Conservation (phyloP, 1,284 basidiomycete genomes). For the Porphyrellus sp. region DNA sequence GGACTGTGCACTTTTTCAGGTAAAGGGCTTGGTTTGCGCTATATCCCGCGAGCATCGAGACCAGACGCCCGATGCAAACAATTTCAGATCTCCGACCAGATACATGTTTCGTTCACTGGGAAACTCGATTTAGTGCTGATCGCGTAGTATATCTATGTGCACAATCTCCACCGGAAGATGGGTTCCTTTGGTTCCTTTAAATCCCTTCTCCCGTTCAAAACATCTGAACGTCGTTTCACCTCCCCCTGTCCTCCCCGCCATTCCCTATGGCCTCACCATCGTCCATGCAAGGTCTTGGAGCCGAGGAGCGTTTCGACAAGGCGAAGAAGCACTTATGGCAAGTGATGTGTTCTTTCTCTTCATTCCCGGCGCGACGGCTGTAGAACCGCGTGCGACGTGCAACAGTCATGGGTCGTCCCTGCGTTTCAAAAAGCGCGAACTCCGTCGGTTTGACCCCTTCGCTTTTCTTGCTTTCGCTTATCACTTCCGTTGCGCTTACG, state of each 20-base stretch:
- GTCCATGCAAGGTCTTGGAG: slow-evolving; percentile 17
- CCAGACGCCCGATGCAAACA: slow-evolving; percentile 35
- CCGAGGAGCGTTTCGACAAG: slow-evolving; percentile 36
- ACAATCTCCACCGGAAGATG: slow-evolving; percentile 38
- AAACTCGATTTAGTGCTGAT: slow-evolving; percentile 40
- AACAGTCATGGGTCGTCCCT: slow-evolving; percentile 11
- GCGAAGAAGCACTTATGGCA: slow-evolving; percentile 37
- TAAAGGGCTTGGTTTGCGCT: slow-evolving; percentile 35
- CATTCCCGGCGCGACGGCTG: slow-evolving; percentile 7
- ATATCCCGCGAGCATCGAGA: slow-evolving; percentile 40
- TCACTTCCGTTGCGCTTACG: slow-evolving; percentile 19
- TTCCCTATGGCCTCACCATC: slow-evolving; percentile 28
- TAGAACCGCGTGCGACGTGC: slow-evolving; percentile 12
- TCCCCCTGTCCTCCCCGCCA: slow-evolving; percentile 24
- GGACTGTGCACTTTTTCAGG: slow-evolving; percentile 32
- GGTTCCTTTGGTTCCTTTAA: slow-evolving; percentile 33
- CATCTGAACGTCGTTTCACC: slow-evolving; percentile 26
- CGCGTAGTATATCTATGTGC: slow-evolving; percentile 41
- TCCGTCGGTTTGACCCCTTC: slow-evolving; percentile 15
- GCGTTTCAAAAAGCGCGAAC: slow-evolving; percentile 16
- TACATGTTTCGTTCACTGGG: slow-evolving; percentile 37
- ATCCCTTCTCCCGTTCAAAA: slow-evolving; percentile 27
- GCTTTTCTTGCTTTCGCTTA: slow-evolving; percentile 23
- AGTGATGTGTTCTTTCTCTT: slow-evolving; percentile 20
- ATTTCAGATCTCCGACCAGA: slow-evolving; percentile 40